Evolutionary conservation across 768 basidiomycete genomes (phyloP), one percentile per base, ranked within the genome.

Genomic region (Lactifluus echinatus): DNA sequence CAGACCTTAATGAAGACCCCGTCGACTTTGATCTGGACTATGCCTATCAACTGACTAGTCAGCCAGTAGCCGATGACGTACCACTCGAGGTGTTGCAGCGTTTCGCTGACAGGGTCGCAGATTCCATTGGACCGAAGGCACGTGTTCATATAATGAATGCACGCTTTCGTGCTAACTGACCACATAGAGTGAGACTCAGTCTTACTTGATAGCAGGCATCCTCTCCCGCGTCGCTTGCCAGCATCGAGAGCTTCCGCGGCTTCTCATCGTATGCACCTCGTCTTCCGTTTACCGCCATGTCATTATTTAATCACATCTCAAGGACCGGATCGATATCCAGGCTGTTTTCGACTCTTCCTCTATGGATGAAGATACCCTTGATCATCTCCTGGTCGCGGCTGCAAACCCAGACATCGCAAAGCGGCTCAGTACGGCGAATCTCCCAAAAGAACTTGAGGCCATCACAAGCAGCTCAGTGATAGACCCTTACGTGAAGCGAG

Each of bases 221-320:
- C 71, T 90, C 40, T 79, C 74, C 51, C 78, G 83, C 56, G 73
- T 80, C 6, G 85, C 85, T 5, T 82, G 83, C 24, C 88, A 90
- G 66, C 76, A 78, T 64, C 80, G 84, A 2, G 67, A 65, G 17
- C 59, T 79, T 56, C 66, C 73, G 7, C 68, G 66, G 37, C 60
- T 67, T 21, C 72, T 81, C 12, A 70, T 88, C 69, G 79, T 82
- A 24, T 63, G 74, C 40, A 68, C 68, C 17, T 64, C 76, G 23
- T 66, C 24, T 17, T 19, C n/a, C 43, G 19, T 40, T 55, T 8
- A 3, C 36, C 3, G 4, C 4, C 5, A 26, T 24, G 8, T 21
- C 7, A 53, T 56, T 15, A 60, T 37, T 33, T 19, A 39, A 36
- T 45, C 14, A 24, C 28, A 34, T 39, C 36, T 39, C 56, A 61